Evolutionary conservation across 371 early-diverging fungal species (phyloP), one percentile per base, ranked within the genome.

Genomic region (Basidiobolus meristosporus): DNA sequence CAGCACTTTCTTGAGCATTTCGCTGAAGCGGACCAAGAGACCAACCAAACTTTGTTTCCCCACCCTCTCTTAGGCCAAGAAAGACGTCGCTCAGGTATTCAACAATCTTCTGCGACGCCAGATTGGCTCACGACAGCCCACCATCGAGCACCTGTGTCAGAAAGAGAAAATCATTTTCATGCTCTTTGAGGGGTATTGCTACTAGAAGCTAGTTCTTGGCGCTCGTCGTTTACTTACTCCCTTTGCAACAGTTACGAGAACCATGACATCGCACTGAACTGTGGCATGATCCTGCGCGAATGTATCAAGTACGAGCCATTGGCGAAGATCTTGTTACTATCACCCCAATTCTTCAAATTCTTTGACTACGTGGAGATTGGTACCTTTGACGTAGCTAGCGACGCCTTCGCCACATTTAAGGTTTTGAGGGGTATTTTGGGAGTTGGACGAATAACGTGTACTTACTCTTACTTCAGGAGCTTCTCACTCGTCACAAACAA

Each of bases 391-490:
- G 83, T 92, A 36, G 90, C 96, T 7, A 84, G 84, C 19, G 98
- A 97, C 57, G 95, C 98, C 0, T 97, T 96, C 59, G 90, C 89
- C 18, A 92, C 90, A 19, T 95, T 96, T 60, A 90, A 90, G 62
- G 73, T 61, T 29, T 18, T 2, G n/a, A n/a, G 15, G 22, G 52
- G 31, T 11, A 26, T 3, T 12, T 20, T 38, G 15, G 29, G 16
- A 17, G 3, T 23, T 22, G 11, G 10, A n/a, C 14, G 4, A 5
- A 6, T 31, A 33, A 3, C 11, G 12, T 22, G 18, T 35, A 15
- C 35, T 17, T 16, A n/a, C n/a, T n/a, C 4, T 21, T 42, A 6
- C 31, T 5, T 22, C 47, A 76, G 74, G 97, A 97, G 53, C 67
- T 89, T n/a, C 57, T 97, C 48, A 90, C 92, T 32, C 77, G 80